phyloP scores from a whole-genome alignment of 305 asterid genomes.

The Nicotiana rustica region DNA sequence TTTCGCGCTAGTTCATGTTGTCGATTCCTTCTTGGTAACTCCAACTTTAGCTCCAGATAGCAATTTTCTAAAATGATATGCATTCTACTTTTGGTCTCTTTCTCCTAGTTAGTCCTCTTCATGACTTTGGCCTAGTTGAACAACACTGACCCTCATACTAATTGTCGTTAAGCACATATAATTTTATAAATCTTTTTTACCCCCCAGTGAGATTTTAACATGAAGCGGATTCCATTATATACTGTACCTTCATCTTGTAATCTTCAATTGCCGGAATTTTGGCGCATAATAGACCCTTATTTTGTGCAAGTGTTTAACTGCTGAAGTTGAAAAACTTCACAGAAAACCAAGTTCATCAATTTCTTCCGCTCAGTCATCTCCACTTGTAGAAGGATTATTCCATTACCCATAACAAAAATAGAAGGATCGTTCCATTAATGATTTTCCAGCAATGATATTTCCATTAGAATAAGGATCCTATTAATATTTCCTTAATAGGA shows the following conservation, averaged over 20 bases:
- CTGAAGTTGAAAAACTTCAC: background rate
- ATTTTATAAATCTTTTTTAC: background rate
- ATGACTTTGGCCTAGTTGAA: conserved; percentile 14
- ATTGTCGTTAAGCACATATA: background rate
- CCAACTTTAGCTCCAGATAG: background rate
- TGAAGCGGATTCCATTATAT: background rate
- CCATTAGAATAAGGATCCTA: background rate
- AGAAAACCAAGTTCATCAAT: background rate
- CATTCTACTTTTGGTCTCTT: background rate
- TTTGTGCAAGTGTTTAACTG: background rate
- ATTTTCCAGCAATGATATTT: background rate
- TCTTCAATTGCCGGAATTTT: background rate
- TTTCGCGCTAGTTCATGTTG: background rate
- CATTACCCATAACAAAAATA: background rate
- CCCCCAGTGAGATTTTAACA: background rate
- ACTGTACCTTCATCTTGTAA: background rate
- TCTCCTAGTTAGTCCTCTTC: conserved; percentile 18
- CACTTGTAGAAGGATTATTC: background rate
- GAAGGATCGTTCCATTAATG: conserved; percentile 3
- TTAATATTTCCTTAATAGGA: background rate
- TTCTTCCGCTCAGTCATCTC: background rate
- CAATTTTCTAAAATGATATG: background rate
- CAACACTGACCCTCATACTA: background rate
- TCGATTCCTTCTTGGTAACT: background rate
- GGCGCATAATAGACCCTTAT: background rate